Evolutionary conservation across 768 basidiomycete species (phyloP), one percentile per base, ranked within the genome.

Genomic region (Coprinopsis strossmayeri): DNA sequence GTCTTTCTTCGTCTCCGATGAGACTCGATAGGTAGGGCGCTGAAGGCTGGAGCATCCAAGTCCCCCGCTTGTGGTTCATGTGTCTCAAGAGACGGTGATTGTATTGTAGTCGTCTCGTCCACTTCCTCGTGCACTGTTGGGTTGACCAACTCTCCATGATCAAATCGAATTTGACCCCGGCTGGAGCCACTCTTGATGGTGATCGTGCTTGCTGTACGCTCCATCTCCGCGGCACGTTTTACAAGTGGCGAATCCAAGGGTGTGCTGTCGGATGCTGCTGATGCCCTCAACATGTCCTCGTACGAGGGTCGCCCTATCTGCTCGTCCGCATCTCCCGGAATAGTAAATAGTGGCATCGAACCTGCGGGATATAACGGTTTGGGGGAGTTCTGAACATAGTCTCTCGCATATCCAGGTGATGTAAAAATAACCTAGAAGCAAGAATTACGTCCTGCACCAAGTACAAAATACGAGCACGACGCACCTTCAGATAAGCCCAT

Each of bases 401-500:
- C 73, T 65, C 61, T 65, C 4, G 87, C 87, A 56, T 74, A 71
- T 13, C 88, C 88, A 32, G 88, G 87, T 0, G 83, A 63, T 3
- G 82, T 88, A 4, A 78, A 51, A 5, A 86, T 64, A 34, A 82
- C 74, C 87, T 89, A 55, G 2, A 21, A 20, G 40, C 46, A 39
- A 2, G 46, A 50, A n/a, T 47, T 49, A 47, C 46, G 38, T 38
- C 9, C 10, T 34, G 2, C 25, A 28, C 15, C 21, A 18, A 23
- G 5, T 45, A 34, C 20, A 43, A 20, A 34, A 25, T 23, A 15
- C 48, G 13, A 23, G 38, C 21, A 26, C n/a, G 15, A 27, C 76
- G 44, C 48, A 89, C 91, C 75, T 77, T 80, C 18, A 75, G 48
- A 65, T 94, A 95, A 12, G 82, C 76, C 91, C 91, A 92, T 0